Base-by-base conservation (phyloP, 148 eudicot species). In the Rhododendron kiyosumense region DNA sequence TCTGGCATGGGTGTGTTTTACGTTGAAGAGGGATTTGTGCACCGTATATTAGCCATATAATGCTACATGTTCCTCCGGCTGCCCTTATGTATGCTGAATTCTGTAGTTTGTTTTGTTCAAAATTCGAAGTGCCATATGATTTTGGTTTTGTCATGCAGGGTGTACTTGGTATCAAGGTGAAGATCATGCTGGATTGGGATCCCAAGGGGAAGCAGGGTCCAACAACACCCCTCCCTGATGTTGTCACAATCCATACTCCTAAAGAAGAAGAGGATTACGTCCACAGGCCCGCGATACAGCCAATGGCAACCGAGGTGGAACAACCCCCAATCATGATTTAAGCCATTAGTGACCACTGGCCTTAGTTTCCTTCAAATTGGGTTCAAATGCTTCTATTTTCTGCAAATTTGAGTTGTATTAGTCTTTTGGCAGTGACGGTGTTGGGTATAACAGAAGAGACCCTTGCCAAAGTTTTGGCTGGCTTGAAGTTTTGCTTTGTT, bases 141-240 rank as follows among this genome's bases (percentile, higher is more conserved):
- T 32, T 17, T 4, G 24, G 7, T 30, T 75, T 1, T 63, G 67
- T 54, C 17, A 4, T 46, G 17, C 87, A 93, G 95, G 97, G 97
- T 65, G 97, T 94, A 3, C 95, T 93, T 22, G 95, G 97, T 32
- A 93, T 94, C 85, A 94, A 93, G 87, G 97, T 94, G 0, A 94
- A 94, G 91, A 94, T 94, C 77, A 92, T 94, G 97, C 93, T 94
- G 14, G 95, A 89, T 85, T 92, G 95, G 94, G 95, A 94, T 87
- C 95, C 97, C 2, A 93, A 90, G 69, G 97, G 97, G 30, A 91
- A 93, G 88, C 88, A 83, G 38, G 97, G 97, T 20, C 97, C 97
- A 1, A 87, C 69, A 26, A 94, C 94, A 20, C 97, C 95, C 30
- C 93, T 94, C 11, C 97, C 97, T 0, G 97, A 94, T 90, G 86